Conservation (phyloP, 1,284 basidiomycete genomes). For the Puccinia brachypodii region DNA sequence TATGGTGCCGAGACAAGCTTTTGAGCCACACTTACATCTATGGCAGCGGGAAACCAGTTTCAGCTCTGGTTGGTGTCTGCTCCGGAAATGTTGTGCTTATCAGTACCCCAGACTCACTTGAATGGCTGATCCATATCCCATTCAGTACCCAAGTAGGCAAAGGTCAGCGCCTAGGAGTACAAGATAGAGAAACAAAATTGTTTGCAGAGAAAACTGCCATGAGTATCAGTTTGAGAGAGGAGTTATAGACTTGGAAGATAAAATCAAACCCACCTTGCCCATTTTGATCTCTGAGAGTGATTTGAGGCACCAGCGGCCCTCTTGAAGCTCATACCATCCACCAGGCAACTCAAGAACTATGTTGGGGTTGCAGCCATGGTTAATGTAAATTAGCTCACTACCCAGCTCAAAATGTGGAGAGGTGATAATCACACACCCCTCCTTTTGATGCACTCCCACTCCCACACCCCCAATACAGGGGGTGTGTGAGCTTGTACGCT, state of each 20-base stretch:
- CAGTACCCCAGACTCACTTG: slow-evolving; percentile 58
- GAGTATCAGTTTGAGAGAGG: background rate
- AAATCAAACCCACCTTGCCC: slow-evolving; percentile 58
- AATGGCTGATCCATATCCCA: slow-evolving; percentile 72
- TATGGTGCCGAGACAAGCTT: slow-evolving; percentile 20
- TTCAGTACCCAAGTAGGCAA: slow-evolving; percentile 70
- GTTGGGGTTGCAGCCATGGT: slow-evolving; percentile 68
- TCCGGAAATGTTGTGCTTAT: background rate
- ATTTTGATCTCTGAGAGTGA: slow-evolving; percentile 56
- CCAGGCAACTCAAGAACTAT: slow-evolving; percentile 62
- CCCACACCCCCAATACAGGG: too few relatives aligned
- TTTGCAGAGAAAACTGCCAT: too few relatives aligned
- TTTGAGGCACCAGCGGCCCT: slow-evolving; percentile 60
- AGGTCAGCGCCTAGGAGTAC: slow-evolving; percentile 57
- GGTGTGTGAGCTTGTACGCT: too few relatives aligned
- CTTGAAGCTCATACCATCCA: slow-evolving; percentile 56
- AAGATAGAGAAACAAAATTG: background rate
- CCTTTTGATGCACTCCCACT: too few relatives aligned
- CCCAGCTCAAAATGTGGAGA: slow-evolving; percentile 66
- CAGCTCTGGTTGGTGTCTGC: background rate
- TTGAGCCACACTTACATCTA: slow-evolving; percentile 30
- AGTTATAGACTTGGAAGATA: background rate
- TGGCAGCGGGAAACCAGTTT: background rate
- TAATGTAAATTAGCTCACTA: slow-evolving; percentile 68
- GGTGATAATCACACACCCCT: too few relatives aligned